Base-by-base conservation (phyloP, 2,329 filamentous ascomycete species). In the Clonostachys solani region DNA sequence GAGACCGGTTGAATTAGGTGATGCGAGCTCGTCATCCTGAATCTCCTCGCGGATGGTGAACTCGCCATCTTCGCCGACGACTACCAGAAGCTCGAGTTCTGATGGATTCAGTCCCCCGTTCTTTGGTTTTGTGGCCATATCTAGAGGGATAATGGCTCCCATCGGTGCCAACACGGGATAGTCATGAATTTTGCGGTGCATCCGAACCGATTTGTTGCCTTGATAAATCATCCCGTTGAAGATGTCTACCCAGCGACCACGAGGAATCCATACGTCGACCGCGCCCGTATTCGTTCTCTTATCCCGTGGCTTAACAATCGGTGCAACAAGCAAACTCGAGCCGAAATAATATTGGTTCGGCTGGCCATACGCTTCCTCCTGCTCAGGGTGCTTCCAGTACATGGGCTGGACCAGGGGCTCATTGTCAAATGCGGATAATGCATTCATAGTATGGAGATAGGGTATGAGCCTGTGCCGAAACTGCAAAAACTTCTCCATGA, bases 291-390 rank as follows among this genome's bases (percentile, higher is more conserved):
- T 70, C 0, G 77, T 77, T 18, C 58, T 62, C 3, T 49, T 52
- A 52, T 78, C 70, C 19, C 73, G 66, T 0, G 78, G 78, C 6
- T 66, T 63, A 1, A 77, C 78, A 41, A 85, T 75, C 0, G 82
- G 81, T 0, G 71, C 71, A 0, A 83, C 77, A 5, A 85, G 61
- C 13, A 85, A 60, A 23, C 77, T 66, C 0, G 72, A 69, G 3
- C 81, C 82, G 52, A 84, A 84, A 53, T 71, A 72, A 58, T 77
- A 85, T 56, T 84, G 70, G 52, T 82, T 84, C 0, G 73, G 74
- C 1, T 77, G 68, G 1, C 60, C 54, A 59, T 85, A 85, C 0
- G 81, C 79, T 48, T 77, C 73, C 1, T 78, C 70, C 0, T 59
- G 55, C 2, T 72, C 65, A 0, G 78, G 75, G 50, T 77, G 75